phyloP scores from a whole-genome alignment of 2,329 filamentous ascomycete genomes.

The Talaromyces funiculosus region DNA sequence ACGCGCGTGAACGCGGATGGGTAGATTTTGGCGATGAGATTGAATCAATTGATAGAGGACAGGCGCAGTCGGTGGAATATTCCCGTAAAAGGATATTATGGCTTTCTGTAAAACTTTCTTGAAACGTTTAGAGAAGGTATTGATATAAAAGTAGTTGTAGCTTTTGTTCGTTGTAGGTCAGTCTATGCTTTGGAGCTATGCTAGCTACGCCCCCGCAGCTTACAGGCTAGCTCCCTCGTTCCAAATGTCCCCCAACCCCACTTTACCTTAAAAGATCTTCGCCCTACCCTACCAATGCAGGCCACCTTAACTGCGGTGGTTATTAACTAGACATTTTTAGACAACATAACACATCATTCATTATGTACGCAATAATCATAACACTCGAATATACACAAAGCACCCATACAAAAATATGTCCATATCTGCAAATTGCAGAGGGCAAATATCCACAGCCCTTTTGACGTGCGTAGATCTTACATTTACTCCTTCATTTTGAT shows the following conservation, averaged over 20 bases:
- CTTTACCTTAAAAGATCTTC: background rate
- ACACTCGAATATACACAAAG: background rate
- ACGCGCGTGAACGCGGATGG: background rate
- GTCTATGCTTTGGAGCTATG: background rate
- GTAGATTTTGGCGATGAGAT: background rate
- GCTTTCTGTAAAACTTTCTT: too few species aligned
- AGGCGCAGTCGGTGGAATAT: background rate
- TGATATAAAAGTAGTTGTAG: background rate
- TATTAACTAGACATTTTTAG: background rate
- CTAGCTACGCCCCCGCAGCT: too few species aligned
- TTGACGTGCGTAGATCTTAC: background rate
- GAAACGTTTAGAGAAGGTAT: background rate
- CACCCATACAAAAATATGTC: background rate
- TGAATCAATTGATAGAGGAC: background rate
- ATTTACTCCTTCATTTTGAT: background rate
- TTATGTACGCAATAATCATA: slow-evolving; percentile 1
- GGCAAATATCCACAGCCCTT: background rate
- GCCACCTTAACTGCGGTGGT: too few species aligned
- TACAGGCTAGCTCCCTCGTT: too few species aligned
- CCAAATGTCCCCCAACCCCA: background rate
- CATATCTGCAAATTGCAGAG: background rate
- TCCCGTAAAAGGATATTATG: too few species aligned
- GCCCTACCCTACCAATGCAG: too few species aligned
- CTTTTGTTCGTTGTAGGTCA: background rate
- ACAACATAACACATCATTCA: slow-evolving; percentile 4